A percentile compares a stretch with the other conserved stretches of the same genome.
Evolutionary conservation across 2,329 filamentous ascomycete species (phyloP).

Genomic region (Cercospora sojina): DNA sequence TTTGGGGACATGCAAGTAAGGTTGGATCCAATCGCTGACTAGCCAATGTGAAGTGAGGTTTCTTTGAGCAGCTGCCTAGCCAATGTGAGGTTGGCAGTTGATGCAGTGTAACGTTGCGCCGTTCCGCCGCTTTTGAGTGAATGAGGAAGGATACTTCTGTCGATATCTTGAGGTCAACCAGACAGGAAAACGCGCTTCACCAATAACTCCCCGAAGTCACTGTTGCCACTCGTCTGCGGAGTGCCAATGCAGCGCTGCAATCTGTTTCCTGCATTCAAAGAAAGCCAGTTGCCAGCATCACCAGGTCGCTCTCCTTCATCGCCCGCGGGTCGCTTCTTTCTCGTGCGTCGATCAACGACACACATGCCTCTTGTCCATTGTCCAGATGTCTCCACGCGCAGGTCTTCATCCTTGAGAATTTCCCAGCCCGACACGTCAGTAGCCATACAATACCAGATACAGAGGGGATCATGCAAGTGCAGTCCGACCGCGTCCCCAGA

Average conservation of each 20-base stretch:
- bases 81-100: neutral
- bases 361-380: conserved; percentile 94
- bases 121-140: neutral
- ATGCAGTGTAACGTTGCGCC: neutral
- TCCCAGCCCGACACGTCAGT: conserved; percentile 36
- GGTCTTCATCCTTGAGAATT: conserved; percentile 63
- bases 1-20: neutral
- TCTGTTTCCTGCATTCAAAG: conserved; percentile 70
- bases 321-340: conserved; percentile 52
- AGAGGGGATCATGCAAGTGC: conserved; percentile 50
- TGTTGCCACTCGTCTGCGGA: conserved; percentile 66
- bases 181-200: conserved; percentile 24
- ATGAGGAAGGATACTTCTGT: neutral
- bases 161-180: neutral
- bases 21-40: neutral
- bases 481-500: conserved; percentile 42
- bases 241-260: conserved; percentile 70
- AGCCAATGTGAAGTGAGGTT: neutral
- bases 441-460: conserved; percentile 40
- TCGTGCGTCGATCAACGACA: conserved; percentile 70
- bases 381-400: conserved; percentile 82
- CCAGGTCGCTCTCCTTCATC: conserved; percentile 61
- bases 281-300: conserved; percentile 76
- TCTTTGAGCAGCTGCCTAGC: neutral
- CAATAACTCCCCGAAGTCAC: conserved; percentile 42